These are phyloP conservation scores for Pisolithus orientalis DNA, from an alignment of 768 basidiomycete species.

Conservation along the genomic window DNA sequence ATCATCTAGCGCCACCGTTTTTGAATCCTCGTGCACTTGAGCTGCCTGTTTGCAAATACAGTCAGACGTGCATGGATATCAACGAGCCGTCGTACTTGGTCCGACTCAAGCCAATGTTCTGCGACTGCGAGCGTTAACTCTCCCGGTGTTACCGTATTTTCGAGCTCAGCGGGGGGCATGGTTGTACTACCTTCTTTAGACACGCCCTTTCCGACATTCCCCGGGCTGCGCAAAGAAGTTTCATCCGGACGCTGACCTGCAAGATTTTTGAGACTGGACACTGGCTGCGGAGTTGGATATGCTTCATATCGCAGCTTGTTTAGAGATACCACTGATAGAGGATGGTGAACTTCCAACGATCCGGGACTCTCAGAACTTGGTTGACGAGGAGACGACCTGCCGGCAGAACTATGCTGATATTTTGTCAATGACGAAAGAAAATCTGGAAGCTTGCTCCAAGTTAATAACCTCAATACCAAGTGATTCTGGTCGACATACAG, in stretches of 20 bases:
- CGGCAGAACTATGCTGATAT: conserved; percentile 15
- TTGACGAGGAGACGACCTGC: conserved; percentile 4
- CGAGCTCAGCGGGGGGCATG: conserved; percentile 19
- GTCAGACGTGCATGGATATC: conserved; percentile 3
- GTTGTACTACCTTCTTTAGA: conserved; percentile 20
- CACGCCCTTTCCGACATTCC: conserved; percentile 26
- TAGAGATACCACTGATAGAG: conserved; percentile 25
- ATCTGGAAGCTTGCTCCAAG: conserved; percentile 55
- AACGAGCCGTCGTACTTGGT: conserved; percentile 7
- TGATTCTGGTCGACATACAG: conserved; percentile 36
- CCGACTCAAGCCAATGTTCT: conserved; percentile 8
- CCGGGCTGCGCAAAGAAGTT: conserved; percentile 33
- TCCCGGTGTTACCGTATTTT: conserved; percentile 25
- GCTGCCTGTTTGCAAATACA: conserved; percentile 5
- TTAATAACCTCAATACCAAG: conserved; percentile 4
- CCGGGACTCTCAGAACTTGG: conserved; percentile 12
- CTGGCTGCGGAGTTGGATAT: conserved; percentile 56
- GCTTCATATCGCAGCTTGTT: conserved; percentile 62
- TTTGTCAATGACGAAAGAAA: conserved; percentile 49
- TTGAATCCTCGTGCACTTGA: not conserved
- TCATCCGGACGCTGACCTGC: conserved; percentile 26
- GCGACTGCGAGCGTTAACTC: conserved; percentile 24
- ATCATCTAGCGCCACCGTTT: conserved; percentile 8
- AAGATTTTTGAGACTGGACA: conserved; percentile 36
- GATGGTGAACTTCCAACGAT: conserved; percentile 4